phyloP scores from a whole-genome alignment of 176 grass and related monocot species.

The Triticum aestivum region DNA sequence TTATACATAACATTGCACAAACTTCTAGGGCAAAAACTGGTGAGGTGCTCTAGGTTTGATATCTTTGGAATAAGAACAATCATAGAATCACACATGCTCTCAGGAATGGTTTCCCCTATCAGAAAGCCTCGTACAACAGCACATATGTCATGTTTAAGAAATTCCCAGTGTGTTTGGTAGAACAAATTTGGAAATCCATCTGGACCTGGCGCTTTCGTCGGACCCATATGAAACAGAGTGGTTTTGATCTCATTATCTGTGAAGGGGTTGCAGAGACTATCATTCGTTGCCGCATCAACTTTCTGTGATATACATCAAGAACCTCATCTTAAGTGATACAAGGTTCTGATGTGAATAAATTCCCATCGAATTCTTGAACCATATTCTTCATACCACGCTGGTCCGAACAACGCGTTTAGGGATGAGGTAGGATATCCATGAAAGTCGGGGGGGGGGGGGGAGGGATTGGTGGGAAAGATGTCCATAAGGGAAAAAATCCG shows the following conservation, averaged over 20 bases:
- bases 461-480: too few relatives aligned
- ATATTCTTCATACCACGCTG: background rate
- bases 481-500: too few relatives aligned
- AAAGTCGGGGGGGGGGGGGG: too few relatives aligned
- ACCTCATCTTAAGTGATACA: background rate
- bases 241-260: background rate
- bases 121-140: background rate
- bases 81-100: background rate
- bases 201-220: background rate
- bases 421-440: too few relatives aligned
- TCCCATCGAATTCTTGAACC: background rate
- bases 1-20: too few relatives aligned
- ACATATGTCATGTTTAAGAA: background rate
- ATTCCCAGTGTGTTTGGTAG: background rate
- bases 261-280: background rate
- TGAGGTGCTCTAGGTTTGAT: too few relatives aligned
- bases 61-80: background rate
- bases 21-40: too few relatives aligned
- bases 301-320: background rate
- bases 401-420: background rate
- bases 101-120: background rate
- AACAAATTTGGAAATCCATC: background rate
- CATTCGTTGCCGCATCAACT: background rate
- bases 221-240: background rate
- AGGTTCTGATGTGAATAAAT: background rate